A percentile compares a stretch with the other conserved stretches of the same genome.
Evolutionary conservation across 306 rosid genomes (phyloP).

Genomic region (Acmispon strigosus): DNA sequence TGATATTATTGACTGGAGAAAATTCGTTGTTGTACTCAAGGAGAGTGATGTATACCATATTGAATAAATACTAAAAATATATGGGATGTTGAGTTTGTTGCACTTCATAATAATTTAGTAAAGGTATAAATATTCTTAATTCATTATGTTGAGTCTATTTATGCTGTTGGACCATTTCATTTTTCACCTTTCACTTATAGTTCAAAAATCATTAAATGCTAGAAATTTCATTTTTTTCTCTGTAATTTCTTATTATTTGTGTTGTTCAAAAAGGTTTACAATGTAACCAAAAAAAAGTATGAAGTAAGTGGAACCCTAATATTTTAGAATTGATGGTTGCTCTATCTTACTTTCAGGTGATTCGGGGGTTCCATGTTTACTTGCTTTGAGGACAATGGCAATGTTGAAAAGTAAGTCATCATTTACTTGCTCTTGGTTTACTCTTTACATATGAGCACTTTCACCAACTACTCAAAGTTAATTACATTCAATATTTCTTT

Average conservation of each 20-base stretch:
- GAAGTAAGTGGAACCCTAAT: neutral
- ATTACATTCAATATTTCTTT: too few relatives aligned
- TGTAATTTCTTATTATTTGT: neutral
- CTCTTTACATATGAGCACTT: too few relatives aligned
- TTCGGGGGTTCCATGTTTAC: too few relatives aligned
- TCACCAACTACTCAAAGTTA: too few relatives aligned
- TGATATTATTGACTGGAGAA: slow-evolving; percentile 87
- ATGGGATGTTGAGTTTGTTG: slow-evolving; percentile 53
- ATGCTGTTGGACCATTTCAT: neutral
- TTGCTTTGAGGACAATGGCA: too few relatives aligned
- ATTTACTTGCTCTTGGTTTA: too few relatives aligned
- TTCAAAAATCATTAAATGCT: neutral
- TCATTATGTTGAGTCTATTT: neutral
- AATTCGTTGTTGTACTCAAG: slow-evolving; percentile 68
- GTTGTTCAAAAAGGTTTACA: too few relatives aligned
- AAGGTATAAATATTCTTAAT: slow-evolving; percentile 45
- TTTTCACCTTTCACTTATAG: neutral
- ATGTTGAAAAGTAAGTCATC: too few relatives aligned
- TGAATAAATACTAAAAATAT: slow-evolving; percentile 76
- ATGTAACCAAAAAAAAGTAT: too few relatives aligned
- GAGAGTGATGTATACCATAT: slow-evolving; percentile 83
- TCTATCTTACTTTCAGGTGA: too few relatives aligned
- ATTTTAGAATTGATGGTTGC: neutral
- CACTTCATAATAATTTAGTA: slow-evolving; percentile 65
- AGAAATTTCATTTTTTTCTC: neutral